phyloP scores from a whole-genome alignment of 2,329 filamentous ascomycete species.

The Colletotrichum euphorbiae region DNA sequence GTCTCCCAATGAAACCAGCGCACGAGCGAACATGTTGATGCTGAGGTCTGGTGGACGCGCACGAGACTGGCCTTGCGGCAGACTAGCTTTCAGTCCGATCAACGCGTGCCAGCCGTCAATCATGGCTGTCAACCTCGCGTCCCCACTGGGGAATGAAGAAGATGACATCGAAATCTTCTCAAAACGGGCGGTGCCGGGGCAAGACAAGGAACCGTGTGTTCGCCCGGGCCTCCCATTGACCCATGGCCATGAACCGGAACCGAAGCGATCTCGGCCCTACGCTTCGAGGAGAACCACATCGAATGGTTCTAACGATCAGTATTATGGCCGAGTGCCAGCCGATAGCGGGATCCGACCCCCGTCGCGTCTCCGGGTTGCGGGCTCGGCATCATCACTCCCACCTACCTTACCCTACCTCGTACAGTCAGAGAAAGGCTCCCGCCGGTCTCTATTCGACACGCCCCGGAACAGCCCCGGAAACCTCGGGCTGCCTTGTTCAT shows the following conservation, averaged over 20 bases:
- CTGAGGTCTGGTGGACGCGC: conserved; percentile 7
- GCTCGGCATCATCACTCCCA: conserved; percentile 5
- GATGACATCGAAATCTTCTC: neutral
- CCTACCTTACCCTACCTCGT: neutral
- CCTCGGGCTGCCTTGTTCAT: neutral
- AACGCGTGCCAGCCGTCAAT: neutral
- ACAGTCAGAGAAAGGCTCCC: neutral
- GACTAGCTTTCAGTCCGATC: conserved; percentile 8
- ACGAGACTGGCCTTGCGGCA: neutral
- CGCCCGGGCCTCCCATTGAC: neutral
- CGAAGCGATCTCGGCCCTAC: conserved; percentile 6
- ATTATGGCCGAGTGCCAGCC: neutral
- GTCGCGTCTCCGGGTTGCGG: conserved; percentile 10
- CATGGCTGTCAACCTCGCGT: neutral
- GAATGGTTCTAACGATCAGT: neutral
- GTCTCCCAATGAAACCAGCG: conserved; percentile 19
- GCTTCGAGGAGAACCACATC: neutral
- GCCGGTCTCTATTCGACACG: neutral
- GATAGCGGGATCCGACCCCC: conserved; percentile 13
- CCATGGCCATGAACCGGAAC: conserved; percentile 1
- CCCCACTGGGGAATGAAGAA: neutral
- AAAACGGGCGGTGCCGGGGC: neutral
- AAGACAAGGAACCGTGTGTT: conserved; percentile 3
- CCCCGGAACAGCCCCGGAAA: neutral
- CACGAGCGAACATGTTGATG: conserved; percentile 6